A percentile compares a stretch with the other conserved stretches of the same genome.
Evolutionary conservation across 306 rosid genomes (phyloP).

Genomic region (Biancaea sappan): DNA sequence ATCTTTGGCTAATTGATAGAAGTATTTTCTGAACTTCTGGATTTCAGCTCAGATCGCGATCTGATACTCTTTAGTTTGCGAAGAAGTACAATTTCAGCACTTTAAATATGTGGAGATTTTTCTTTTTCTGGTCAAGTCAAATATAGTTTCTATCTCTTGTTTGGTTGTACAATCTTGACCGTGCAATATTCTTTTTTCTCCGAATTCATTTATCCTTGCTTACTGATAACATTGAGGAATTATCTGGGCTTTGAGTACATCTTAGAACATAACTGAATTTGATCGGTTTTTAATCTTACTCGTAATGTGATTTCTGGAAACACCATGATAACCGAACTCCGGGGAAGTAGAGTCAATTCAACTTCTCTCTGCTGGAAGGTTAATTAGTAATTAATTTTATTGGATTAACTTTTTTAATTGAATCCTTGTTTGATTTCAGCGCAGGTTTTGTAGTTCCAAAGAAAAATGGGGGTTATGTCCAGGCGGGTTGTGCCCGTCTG

Average conservation of each 20-base stretch:
- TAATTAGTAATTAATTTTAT: background rate
- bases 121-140: background rate
- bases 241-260: background rate
- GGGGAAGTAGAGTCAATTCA: constrained; percentile 16
- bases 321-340: background rate
- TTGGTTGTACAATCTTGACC: constrained; percentile 16
- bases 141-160: constrained; percentile 4
- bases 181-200: background rate
- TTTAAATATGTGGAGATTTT: constrained; percentile 31
- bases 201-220: constrained; percentile 18
- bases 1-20: background rate
- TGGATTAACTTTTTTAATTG: no score
- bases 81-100: constrained; percentile 11
- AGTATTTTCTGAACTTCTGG: background rate
- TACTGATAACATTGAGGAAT: background rate
- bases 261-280: constrained; percentile 33
- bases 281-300: constrained; percentile 18
- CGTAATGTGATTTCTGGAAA: constrained; percentile 11
- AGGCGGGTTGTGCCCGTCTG: constrained; percentile 99
- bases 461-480: constrained; percentile 97
- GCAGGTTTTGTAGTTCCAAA: constrained; percentile 40
- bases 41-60: constrained; percentile 53
- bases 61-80: constrained; percentile 29
- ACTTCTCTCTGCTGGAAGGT: constrained; percentile 23
- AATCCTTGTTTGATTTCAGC: constrained; percentile 37